These are phyloP conservation scores for Claviceps arundinis DNA, from an alignment of 2,329 filamentous ascomycete genomes.

Conservation along the genomic window DNA sequence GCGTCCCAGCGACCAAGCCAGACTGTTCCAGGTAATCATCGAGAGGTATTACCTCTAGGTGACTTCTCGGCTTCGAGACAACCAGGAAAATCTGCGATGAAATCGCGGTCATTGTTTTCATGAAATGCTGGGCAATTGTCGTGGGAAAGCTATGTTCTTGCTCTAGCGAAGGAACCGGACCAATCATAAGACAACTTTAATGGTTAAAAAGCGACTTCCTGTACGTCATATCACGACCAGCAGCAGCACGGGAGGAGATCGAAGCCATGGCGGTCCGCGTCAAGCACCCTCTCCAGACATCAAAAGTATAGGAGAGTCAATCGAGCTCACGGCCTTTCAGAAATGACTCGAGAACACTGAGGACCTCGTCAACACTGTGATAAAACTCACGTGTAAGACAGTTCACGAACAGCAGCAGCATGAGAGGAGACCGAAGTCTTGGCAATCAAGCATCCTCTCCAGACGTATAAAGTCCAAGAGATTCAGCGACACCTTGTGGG, in stretches of 20 bases:
- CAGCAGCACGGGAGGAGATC: background rate
- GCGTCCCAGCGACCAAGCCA: conserved; percentile 18
- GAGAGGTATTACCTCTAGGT: conserved; percentile 96
- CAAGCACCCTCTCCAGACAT: conserved; percentile 64
- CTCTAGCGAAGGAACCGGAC: no score
- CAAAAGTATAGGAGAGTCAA: conserved; percentile 50
- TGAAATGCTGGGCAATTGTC: no score
- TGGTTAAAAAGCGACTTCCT: no score
- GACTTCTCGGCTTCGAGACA: conserved; percentile 97
- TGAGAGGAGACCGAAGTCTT: conserved; percentile 21
- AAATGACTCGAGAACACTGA: background rate
- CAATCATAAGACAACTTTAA: no score
- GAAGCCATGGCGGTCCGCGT: conserved; percentile 51
- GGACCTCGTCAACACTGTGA: background rate
- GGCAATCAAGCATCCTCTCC: conserved; percentile 89
- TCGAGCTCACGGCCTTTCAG: no score
- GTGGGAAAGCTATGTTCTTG: no score
- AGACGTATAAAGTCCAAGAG: conserved; percentile 30
- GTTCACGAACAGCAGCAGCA: background rate
- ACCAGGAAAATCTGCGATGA: conserved; percentile 99
- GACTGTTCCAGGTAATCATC: conserved; percentile 82
- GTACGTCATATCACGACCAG: background rate
- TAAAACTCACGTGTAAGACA: background rate
- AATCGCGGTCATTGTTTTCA: conserved; percentile 97
- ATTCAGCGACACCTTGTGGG: conserved; percentile 84